Evolutionary conservation across 129 eudicot species (phyloP).

Genomic region (Arctium lappa): DNA sequence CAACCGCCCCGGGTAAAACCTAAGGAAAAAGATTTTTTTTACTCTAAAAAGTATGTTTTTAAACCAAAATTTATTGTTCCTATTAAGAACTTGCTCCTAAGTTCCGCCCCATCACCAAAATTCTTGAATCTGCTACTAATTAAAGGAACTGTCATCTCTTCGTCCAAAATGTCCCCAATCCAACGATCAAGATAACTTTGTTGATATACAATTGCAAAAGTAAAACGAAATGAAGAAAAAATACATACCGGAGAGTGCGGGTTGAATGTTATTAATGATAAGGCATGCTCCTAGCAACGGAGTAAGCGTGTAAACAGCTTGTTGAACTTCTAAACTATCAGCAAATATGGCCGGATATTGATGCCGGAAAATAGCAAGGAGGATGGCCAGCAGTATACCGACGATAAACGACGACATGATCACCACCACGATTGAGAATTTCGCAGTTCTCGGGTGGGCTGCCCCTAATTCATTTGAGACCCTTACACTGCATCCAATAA

Average conservation of each 20-base stretch:
- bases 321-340: conserved; percentile 25
- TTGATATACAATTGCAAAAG: neutral
- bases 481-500: conserved; percentile 32
- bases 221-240: neutral
- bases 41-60: too few relatives aligned
- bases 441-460: conserved; percentile 50
- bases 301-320: conserved; percentile 39
- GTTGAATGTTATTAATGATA: conserved; percentile 41
- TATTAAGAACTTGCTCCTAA: too few relatives aligned
- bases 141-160: too few relatives aligned
- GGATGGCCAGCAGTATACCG: conserved; percentile 20
- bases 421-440: conserved; percentile 45
- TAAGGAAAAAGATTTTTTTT: too few relatives aligned
- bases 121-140: neutral
- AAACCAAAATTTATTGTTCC: neutral
- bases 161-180: neutral
- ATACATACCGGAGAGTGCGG: conserved; percentile 42
- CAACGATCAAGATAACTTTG: too few relatives aligned
- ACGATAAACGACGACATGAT: conserved; percentile 22
- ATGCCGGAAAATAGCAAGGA: conserved; percentile 26
- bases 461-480: conserved; percentile 56
- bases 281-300: conserved; percentile 39
- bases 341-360: conserved; percentile 44
- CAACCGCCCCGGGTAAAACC: neutral
- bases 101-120: neutral